phyloP scores from a whole-genome alignment of 2,329 filamentous ascomycete genomes.

The Alternaria triticimaculans region DNA sequence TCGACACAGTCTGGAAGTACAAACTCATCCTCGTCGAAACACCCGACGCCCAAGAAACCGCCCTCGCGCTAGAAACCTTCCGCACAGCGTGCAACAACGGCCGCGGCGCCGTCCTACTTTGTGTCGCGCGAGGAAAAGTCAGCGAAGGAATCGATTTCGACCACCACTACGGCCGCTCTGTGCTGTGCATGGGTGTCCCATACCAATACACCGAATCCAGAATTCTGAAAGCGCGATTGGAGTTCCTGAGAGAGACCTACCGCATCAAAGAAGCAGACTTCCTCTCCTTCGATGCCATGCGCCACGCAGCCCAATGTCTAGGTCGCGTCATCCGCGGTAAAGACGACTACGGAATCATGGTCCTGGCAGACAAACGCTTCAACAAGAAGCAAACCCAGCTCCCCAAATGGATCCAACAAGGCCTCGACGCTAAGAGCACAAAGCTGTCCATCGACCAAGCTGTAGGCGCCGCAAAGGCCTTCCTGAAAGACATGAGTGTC shows the following conservation, averaged over 20 bases:
- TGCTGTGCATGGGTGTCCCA: slow-evolving; percentile 94
- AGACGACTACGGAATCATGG: slow-evolving; percentile 99
- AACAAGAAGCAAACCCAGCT: slow-evolving; percentile 89
- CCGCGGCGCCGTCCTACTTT: slow-evolving; percentile 88
- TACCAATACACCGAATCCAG: slow-evolving; percentile 99
- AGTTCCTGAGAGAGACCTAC: slow-evolving; percentile 97
- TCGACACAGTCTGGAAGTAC: slow-evolving; percentile 99
- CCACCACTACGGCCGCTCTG: slow-evolving; percentile 95
- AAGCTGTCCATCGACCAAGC: slow-evolving; percentile 97
- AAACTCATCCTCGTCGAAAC: slow-evolving; percentile 98
- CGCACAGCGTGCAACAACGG: slow-evolving; percentile 98
- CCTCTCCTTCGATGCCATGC: slow-evolving; percentile 97
- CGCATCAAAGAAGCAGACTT: slow-evolving; percentile 97
- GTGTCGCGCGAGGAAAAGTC: slow-evolving; percentile 95
- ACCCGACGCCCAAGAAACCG: slow-evolving; percentile 95
- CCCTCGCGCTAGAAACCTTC: slow-evolving; percentile 93
- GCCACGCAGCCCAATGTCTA: slow-evolving; percentile 95
- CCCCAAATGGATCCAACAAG: slow-evolving; percentile 96
- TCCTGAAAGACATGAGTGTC: slow-evolving; percentile 89
- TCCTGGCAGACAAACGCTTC: slow-evolving; percentile 91
- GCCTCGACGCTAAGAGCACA: slow-evolving; percentile 80
- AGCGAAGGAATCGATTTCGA: slow-evolving; percentile 99
- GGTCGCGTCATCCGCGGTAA: slow-evolving; percentile 94
- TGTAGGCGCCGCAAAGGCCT: slow-evolving; percentile 84
- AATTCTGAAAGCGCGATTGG: slow-evolving; percentile 91